Evolutionary conservation across 2,329 filamentous ascomycete species (phyloP).

Genomic region (Diplodia sapinea): DNA sequence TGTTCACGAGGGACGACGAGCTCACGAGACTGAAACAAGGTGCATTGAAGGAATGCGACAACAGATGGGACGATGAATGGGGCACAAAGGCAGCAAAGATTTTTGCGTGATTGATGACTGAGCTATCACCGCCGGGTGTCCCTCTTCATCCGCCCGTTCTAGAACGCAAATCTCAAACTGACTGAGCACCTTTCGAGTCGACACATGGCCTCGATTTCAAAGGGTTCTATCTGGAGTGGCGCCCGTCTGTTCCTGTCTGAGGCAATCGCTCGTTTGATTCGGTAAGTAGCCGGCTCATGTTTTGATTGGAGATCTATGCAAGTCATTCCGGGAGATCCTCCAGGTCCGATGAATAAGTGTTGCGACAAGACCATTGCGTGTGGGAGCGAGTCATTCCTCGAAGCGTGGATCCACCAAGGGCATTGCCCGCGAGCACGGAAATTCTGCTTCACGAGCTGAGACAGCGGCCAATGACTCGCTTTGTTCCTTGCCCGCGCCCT

Average conservation of each 20-base stretch:
- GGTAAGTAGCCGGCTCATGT: neutral
- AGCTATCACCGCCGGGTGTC: neutral
- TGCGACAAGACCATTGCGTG: neutral
- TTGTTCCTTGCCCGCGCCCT: neutral
- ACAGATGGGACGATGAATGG: conserved; percentile 94
- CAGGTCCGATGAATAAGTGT: neutral
- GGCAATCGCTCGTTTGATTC: neutral
- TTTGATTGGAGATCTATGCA: conserved; percentile 7
- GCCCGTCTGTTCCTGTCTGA: neutral
- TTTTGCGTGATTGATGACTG: conserved; percentile 50
- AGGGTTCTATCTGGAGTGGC: neutral
- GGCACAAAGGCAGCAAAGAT: conserved; percentile 77
- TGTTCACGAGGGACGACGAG: conserved; percentile 65
- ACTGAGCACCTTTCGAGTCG: neutral
- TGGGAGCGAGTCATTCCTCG: neutral
- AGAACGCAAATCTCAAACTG: neutral
- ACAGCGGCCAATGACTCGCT: neutral
- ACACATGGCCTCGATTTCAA: neutral
- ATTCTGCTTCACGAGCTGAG: neutral
- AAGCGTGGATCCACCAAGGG: no score
- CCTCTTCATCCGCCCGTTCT: neutral
- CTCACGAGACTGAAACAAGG: conserved; percentile 69
- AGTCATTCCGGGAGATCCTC: conserved; percentile 9
- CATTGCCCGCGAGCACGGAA: neutral
- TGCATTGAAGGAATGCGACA: conserved; percentile 72